Evolutionary conservation across 1,284 basidiomycete genomes (phyloP).

Genomic region (Mycena citricolor): DNA sequence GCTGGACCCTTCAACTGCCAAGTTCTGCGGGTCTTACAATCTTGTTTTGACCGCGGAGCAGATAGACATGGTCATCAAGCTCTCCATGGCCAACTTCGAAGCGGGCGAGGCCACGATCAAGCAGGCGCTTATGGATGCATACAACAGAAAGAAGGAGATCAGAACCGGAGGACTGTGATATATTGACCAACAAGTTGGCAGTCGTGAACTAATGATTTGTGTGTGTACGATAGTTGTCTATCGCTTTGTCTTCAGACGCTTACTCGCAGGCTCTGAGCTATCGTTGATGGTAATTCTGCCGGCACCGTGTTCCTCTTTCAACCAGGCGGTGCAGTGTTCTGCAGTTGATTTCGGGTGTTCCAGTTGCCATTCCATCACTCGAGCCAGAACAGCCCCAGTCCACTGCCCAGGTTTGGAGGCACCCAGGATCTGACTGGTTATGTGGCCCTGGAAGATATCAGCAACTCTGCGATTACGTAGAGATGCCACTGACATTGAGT

Average conservation of each 20-base stretch:
- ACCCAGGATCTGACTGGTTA: conserved; percentile 57
- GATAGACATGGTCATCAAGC: conserved; percentile 9
- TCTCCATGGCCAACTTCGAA: conserved; percentile 1
- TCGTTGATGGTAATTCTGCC: conserved; percentile 42
- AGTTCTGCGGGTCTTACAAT: conserved; percentile 11
- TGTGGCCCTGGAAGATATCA: conserved; percentile 59
- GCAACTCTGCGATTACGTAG: conserved; percentile 3
- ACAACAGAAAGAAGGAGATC: no score
- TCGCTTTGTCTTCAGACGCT: conserved; percentile 45
- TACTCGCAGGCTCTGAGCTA: conserved; percentile 36
- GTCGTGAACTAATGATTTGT: conserved; percentile 10
- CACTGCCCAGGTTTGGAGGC: conserved; percentile 65
- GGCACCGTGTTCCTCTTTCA: conserved; percentile 51
- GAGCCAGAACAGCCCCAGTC: conserved; percentile 62
- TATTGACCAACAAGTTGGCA: no score
- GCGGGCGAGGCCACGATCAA: no score
- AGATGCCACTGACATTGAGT: conserved; percentile 63
- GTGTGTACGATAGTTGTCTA: conserved; percentile 4
- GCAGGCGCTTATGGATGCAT: no score
- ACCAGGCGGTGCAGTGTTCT: conserved; percentile 70
- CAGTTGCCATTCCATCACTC: conserved; percentile 81
- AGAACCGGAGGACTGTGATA: no score
- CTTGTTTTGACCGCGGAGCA: conserved; percentile 9
- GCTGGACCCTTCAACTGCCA: conserved; percentile 10
- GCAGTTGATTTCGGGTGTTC: conserved; percentile 65